Conservation (phyloP, 371 early-diverging fungal genomes). For the Chytridium lagenaria region DNA sequence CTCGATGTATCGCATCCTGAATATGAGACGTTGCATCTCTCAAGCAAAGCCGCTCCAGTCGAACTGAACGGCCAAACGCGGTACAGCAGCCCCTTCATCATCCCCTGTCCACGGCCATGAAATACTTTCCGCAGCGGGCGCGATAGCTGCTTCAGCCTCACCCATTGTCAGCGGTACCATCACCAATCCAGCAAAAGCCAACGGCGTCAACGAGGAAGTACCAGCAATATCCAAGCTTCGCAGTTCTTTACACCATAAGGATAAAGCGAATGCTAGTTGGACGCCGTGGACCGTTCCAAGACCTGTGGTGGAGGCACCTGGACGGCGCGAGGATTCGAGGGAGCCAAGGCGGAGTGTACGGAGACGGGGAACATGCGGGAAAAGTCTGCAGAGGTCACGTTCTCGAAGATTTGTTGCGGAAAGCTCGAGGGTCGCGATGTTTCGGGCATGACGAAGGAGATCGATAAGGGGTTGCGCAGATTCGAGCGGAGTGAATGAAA, state of each 20-base stretch:
- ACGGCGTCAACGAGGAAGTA: neutral
- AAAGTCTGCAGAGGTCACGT: conserved; percentile 19
- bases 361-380: conserved; percentile 2
- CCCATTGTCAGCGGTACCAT: neutral
- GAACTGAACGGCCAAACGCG: neutral
- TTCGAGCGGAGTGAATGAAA: conserved; percentile 16
- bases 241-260: conserved; percentile 1
- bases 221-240: conserved; percentile 4
- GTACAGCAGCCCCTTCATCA: neutral
- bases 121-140: conserved; percentile 2
- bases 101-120: neutral
- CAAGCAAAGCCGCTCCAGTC: conserved; percentile 17
- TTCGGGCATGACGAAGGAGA: conserved; percentile 7
- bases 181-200: conserved; percentile 17
- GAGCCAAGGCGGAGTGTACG: conserved; percentile 11
- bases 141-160: neutral
- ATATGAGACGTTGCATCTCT: conserved; percentile 24
- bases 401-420: conserved; percentile 21
- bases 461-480: neutral
- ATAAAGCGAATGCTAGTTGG: neutral
- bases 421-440: conserved; percentile 5
- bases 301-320: conserved; percentile 22
- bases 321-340: conserved; percentile 10
- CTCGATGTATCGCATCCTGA: conserved; percentile 10
- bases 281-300: conserved; percentile 4